phyloP scores from a whole-genome alignment of 2,329 filamentous ascomycete genomes.

The Botryotinia globosa region DNA sequence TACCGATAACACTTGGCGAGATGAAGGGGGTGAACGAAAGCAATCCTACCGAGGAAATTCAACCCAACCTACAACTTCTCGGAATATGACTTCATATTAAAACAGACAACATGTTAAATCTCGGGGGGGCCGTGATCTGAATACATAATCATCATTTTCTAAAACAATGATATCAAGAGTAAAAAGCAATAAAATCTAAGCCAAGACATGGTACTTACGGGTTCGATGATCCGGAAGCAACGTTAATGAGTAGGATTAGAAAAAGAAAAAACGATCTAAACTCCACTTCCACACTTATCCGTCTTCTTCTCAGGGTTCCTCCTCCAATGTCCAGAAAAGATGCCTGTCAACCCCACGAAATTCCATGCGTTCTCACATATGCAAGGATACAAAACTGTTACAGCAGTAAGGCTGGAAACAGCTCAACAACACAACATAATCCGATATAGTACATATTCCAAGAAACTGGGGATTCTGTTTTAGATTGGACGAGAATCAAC shows the following conservation, averaged over 20 bases:
- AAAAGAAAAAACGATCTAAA: slow-evolving; percentile 4
- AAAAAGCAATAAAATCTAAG: slow-evolving; percentile 11
- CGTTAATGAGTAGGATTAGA: not conserved
- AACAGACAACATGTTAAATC: not conserved
- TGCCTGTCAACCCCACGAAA: slow-evolving; percentile 15
- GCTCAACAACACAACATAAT: slow-evolving; percentile 17
- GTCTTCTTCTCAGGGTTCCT: not conserved
- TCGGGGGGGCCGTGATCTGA: not conserved
- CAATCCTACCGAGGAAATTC: not conserved
- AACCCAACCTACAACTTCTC: not conserved
- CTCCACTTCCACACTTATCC: slow-evolving; percentile 7
- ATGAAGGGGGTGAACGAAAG: slow-evolving; percentile 7
- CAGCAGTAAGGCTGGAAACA: slow-evolving; percentile 22
- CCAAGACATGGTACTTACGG: slow-evolving; percentile 5
- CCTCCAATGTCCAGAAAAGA: not conserved
- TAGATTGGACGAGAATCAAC: slow-evolving; percentile 6
- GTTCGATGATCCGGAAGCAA: slow-evolving; percentile 9
- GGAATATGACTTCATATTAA: slow-evolving; percentile 9
- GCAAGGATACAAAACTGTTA: slow-evolving; percentile 11
- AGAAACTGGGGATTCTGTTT: slow-evolving; percentile 5
- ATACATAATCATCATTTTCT: slow-evolving; percentile 2
- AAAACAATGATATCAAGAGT: not conserved
- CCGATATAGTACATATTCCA: slow-evolving; percentile 5
- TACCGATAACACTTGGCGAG: slow-evolving; percentile 5
- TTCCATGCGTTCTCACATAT: slow-evolving; percentile 16